Base-by-base conservation (phyloP, 139 green algal genomes). In the Dunaliella primolecta region DNA sequence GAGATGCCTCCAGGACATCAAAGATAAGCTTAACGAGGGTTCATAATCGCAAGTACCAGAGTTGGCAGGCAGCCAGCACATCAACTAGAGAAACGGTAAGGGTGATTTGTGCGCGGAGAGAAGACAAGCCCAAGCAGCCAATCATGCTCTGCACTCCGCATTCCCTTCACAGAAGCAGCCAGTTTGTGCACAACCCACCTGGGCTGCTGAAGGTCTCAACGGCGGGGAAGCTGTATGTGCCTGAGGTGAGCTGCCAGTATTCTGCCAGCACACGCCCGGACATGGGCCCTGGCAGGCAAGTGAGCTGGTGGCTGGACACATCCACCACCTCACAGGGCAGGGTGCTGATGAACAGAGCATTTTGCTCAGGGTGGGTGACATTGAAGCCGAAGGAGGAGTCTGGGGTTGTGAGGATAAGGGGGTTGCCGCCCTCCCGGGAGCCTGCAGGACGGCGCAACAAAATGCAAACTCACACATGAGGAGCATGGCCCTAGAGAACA, bases 371-470 rank as follows among this genome's bases (percentile, higher is more conserved):
- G 75, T 15, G 29, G 3, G 75, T 78, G 75, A n/a, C 57, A 34
- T 80, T 81, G 70, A 85, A 79, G 80, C 86, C 86, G 1, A 84
- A 35, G 33, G 71, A 78, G 35, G 71, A 70, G 2, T 32, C n/a
- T 2, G 37, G 35, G 0, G 88, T 0, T 0, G 83, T 84, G 0
- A 88, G 20, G 1, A 64, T 80, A 11, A 90, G 34, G n/a, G 37
- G 76, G 24, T 80, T 21, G 46, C 87, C 87, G 71, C 87, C 87
- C 30, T 71, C 77, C 70, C 88, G 36, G 25, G 87, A 90, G 27
- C 87, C 46, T 64, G 75, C n/a, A n/a, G n/a, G n/a, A n/a, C n/a
- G n/a, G n/a, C n/a, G n/a, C n/a, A n/a, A n/a, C n/a, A n/a, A n/a
- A n/a, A n/a, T n/a, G n/a, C n/a, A n/a, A n/a, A n/a, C n/a, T n/a